A percentile compares a stretch with the other conserved stretches of the same genome.
Conservation (phyloP, 805 yeast species). For the Zygoascus bituminiphila region DNA sequence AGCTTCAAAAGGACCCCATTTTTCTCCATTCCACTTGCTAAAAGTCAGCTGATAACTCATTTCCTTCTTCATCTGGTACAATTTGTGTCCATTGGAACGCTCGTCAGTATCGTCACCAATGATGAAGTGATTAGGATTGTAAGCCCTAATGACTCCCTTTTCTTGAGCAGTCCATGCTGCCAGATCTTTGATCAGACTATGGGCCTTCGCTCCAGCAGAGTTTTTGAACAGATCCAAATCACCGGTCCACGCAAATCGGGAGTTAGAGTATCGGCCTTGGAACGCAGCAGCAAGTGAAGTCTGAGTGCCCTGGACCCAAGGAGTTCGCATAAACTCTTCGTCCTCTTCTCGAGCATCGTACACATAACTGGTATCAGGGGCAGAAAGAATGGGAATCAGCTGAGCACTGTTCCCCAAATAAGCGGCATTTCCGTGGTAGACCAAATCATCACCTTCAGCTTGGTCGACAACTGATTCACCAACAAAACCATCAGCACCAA, state of each 20-base stretch:
- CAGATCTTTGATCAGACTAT: conserved; percentile 38
- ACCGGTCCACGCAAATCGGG: conserved; percentile 81
- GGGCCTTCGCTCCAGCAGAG: conserved; percentile 14
- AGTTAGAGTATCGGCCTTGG: conserved; percentile 66
- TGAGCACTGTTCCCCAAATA: conserved; percentile 59
- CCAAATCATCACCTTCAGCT: conserved; percentile 2
- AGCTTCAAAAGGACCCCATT: conserved; percentile 63
- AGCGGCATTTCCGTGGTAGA: conserved; percentile 56
- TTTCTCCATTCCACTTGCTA: conserved; percentile 36
- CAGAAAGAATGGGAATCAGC: conserved; percentile 60
- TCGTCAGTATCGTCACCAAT: conserved; percentile 26
- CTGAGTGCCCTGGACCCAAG: conserved; percentile 79
- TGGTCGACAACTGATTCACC: conserved; percentile 9
- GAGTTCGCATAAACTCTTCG: conserved; percentile 25
- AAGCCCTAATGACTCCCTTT: conserved; percentile 51
- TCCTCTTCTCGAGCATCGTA: conserved; percentile 39
- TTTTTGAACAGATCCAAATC: conserved; percentile 44
- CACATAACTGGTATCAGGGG: conserved; percentile 59
- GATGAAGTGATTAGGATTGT: conserved; percentile 47
- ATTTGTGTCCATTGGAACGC: conserved; percentile 16
- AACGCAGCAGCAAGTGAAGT: conserved; percentile 67
- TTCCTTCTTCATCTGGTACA: conserved; percentile 69
- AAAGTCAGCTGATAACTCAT: conserved; percentile 44
- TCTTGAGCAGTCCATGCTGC: conserved; percentile 70
- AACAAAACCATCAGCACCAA: conserved; percentile 15